Evolutionary conservation across 2,329 filamentous ascomycete genomes (phyloP).

Genomic region (Xylariaceae sp.): DNA sequence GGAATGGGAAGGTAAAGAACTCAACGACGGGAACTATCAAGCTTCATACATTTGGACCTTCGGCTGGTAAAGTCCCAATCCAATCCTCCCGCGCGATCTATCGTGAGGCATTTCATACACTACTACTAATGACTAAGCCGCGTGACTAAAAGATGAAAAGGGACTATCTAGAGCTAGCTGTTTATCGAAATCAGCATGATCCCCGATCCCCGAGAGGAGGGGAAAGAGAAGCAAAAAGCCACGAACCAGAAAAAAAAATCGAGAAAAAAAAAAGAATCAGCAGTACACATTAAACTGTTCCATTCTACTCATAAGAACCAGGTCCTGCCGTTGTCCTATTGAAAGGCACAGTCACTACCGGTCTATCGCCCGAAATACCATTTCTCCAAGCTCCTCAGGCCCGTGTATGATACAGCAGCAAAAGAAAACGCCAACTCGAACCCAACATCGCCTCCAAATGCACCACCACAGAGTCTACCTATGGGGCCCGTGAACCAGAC

Average conservation of each 20-base stretch:
- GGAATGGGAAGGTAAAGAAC: no score
- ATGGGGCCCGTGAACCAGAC: constrained; percentile 64
- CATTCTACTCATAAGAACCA: neutral
- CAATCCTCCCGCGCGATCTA: no score
- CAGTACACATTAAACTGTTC: neutral
- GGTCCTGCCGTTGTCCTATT: neutral
- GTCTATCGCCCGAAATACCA: constrained; percentile 18
- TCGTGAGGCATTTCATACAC: no score
- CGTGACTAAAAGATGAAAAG: no score
- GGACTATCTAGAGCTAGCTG: no score
- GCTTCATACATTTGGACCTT: no score
- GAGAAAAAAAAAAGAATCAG: neutral
- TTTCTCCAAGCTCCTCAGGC: constrained; percentile 22
- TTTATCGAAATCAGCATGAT: neutral
- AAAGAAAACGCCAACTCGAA: constrained; percentile 29
- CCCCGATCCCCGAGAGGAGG: neutral
- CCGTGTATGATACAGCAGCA: constrained; percentile 20
- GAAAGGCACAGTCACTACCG: neutral
- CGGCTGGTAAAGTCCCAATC: no score
- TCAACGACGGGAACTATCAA: no score
- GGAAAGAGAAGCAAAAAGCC: neutral
- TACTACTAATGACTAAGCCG: no score
- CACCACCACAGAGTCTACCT: constrained; percentile 52
- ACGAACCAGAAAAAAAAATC: neutral
- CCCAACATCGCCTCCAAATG: constrained; percentile 25